A percentile compares a stretch with the other conserved stretches of the same genome.
phyloP scores from a whole-genome alignment of 2,329 filamentous ascomycete species.

The Dactylellina sp. region DNA sequence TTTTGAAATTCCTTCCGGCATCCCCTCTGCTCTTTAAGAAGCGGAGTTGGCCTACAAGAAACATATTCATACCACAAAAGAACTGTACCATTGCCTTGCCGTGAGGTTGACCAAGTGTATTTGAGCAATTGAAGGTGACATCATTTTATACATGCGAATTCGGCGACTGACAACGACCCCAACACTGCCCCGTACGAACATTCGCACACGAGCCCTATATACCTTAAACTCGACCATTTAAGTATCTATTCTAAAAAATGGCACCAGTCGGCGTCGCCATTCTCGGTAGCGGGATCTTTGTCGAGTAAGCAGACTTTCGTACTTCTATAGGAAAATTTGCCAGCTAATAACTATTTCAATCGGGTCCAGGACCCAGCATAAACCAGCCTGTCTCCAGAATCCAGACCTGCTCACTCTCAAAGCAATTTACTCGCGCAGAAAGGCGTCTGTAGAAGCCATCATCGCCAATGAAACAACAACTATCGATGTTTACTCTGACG shows the following conservation, averaged over 20 bases:
- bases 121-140: slow-evolving; percentile 20
- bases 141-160: neutral
- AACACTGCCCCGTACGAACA: slow-evolving; percentile 35
- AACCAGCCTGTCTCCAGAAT: slow-evolving; percentile 72
- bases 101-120: too few species aligned
- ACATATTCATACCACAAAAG: too few species aligned
- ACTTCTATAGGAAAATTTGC: slow-evolving; percentile 58
- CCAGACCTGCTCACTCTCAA: slow-evolving; percentile 68
- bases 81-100: neutral
- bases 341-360: slow-evolving; percentile 58
- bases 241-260: slow-evolving; percentile 61
- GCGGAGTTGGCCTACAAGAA: too few species aligned
- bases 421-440: slow-evolving; percentile 75
- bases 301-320: slow-evolving; percentile 67
- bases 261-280: slow-evolving; percentile 70
- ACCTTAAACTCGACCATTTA: too few species aligned
- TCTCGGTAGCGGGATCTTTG: slow-evolving; percentile 74
- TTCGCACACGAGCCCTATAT: too few species aligned
- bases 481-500: slow-evolving; percentile 71
- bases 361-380: slow-evolving; percentile 50
- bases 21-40: too few species aligned
- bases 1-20: too few species aligned
- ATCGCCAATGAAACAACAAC: slow-evolving; percentile 60
- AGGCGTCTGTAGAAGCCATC: slow-evolving; percentile 69
- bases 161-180: too few species aligned